Percentiles rank a stretch among this genome's conserved stretches.
Evolutionary conservation across 306 rosid species (phyloP).

Genomic region (Sicyos baderoa): DNA sequence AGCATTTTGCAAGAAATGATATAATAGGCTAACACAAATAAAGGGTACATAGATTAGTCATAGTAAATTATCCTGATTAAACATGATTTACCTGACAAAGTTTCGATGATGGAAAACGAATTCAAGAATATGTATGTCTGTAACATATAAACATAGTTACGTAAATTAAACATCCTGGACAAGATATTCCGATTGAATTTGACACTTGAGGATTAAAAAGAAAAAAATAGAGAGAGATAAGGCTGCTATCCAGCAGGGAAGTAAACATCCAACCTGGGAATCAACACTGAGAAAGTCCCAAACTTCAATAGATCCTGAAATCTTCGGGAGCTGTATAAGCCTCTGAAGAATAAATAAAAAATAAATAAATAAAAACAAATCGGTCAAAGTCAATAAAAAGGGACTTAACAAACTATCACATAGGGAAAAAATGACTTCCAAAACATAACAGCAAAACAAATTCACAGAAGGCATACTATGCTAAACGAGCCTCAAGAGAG

Average conservation of each 20-base stretch:
- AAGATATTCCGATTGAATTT: background rate
- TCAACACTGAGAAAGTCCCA: constrained; percentile 99
- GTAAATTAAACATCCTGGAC: constrained; percentile 12
- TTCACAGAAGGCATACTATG: background rate
- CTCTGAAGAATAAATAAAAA: constrained; percentile 43
- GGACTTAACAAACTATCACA: background rate
- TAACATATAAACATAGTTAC: constrained; percentile 14
- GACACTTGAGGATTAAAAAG: too few species aligned
- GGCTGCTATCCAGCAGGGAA: constrained; percentile 11
- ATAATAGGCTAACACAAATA: constrained; percentile 14
- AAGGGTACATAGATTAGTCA: constrained; percentile 12
- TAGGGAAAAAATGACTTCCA: background rate
- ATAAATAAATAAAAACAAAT: constrained; percentile 20
- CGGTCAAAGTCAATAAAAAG: constrained; percentile 18
- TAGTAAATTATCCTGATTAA: constrained; percentile 24
- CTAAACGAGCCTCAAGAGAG: background rate
- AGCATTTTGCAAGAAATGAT: constrained; percentile 26
- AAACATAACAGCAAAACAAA: background rate
- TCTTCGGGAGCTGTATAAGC: constrained; percentile 83
- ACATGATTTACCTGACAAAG: constrained; percentile 68
- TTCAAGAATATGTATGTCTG: constrained; percentile 87
- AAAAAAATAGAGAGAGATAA: too few species aligned
- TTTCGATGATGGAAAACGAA: constrained; percentile 88
- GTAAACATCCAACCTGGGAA: constrained; percentile 65
- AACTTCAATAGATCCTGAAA: constrained; percentile 96